Base-by-base conservation (phyloP, 495 filamentous ascomycete species). In the Xylaria cubensis region DNA sequence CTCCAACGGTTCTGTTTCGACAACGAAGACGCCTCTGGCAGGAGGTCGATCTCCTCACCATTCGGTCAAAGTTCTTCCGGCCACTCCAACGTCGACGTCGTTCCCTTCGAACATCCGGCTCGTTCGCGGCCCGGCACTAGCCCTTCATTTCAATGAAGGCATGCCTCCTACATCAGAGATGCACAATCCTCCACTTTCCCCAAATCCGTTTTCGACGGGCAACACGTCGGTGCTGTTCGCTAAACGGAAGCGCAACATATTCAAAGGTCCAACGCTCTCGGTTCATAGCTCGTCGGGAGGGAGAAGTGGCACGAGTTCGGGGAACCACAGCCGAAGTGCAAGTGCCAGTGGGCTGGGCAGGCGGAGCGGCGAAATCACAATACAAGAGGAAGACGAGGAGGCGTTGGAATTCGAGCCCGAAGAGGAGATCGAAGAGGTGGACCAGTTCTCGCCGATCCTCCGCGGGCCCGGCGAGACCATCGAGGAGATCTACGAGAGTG, bases 61-160 rank as follows among this genome's bases (percentile, higher is more conserved):
- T 65, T 97, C 95, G 0, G 90, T 97, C 78, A 98, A 98, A 83
- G 93, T 98, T 19, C 88, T 98, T 4, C 96, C 96, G 3, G 93
- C 95, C 0, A 98, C 96, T 0, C 96, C 96, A 0, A 97, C 93
- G 3, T 82, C 88, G 8, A 87, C 89, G 12, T 82, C 90, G 19
- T 97, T 98, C 77, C 96, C 95, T 0, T 93, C 90, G 53, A 95
- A 96, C 73, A 93, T 97, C 70, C 91, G 95, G 15, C 83, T 97
- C 32, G 93, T 96, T 4, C 88, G 96, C 64, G 90, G 90, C 58
- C 84, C 84, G 0, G 70, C 76, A 3, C 64, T 79, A 10, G 21
- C 86, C 46, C 80, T 79, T 17, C 81, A 82, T 17, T 90, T 88
- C 72, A 89, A 88, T 73, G 89, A 90, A 67, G 81, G 81, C 21